phyloP scores from a whole-genome alignment of 257 asterid genomes.

The Nicotiana noctiflora region DNA sequence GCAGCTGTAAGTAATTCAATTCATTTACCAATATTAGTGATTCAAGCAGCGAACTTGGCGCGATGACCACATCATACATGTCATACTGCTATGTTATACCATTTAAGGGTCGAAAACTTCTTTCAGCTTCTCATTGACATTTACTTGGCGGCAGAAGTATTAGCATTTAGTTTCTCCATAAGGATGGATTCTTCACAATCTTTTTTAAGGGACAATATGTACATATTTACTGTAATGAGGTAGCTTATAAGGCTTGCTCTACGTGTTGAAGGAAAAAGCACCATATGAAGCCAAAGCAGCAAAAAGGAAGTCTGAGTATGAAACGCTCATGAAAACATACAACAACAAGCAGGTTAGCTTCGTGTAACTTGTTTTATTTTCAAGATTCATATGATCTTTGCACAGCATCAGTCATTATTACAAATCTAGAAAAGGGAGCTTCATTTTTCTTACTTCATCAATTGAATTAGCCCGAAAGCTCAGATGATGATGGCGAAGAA shows the following conservation, averaged over 20 bases:
- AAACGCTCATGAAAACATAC: constrained; percentile 69
- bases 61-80: neutral
- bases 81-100: neutral
- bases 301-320: constrained; percentile 71
- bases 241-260: neutral
- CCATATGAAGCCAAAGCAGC: constrained; percentile 98
- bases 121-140: neutral
- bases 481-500: constrained; percentile 78
- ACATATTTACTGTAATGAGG: neutral
- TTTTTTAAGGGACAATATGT: neutral
- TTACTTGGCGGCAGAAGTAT: neutral
- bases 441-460: neutral
- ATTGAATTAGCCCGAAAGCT: constrained; percentile 53
- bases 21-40: neutral
- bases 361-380: neutral
- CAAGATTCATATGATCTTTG: neutral
- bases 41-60: neutral
- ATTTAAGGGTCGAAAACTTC: neutral
- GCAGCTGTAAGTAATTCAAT: constrained; percentile 53
- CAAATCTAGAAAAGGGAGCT: neutral
- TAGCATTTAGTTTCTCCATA: neutral
- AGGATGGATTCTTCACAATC: neutral
- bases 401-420: neutral
- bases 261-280: constrained; percentile 68
- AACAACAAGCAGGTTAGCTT: constrained; percentile 66